Conservation (phyloP, 371 early-diverging fungal species). For the Phascolomyces articulosus region DNA sequence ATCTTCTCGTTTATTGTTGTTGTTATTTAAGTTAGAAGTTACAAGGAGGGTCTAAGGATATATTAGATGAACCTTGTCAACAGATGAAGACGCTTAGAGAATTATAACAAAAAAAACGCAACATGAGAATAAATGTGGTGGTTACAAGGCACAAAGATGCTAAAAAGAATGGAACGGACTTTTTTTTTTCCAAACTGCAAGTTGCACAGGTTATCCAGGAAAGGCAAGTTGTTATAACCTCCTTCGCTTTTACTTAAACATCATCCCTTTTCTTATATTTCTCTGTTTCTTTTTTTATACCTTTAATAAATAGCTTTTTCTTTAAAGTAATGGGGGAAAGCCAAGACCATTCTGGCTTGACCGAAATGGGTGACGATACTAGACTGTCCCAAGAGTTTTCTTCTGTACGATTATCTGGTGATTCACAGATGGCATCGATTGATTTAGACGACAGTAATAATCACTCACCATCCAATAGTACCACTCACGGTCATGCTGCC, state of each 20-base stretch:
- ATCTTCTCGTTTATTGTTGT: no score
- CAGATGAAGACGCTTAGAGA: no score
- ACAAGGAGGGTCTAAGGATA: no score
- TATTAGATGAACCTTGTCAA: no score
- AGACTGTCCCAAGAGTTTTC: conserved; percentile 5
- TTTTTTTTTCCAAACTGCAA: no score
- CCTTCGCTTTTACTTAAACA: not conserved
- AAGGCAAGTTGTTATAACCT: not conserved
- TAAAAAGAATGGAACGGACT: no score
- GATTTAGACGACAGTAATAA: not conserved
- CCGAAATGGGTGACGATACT: conserved; percentile 2
- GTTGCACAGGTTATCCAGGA: no score
- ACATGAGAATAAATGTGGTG: no score
- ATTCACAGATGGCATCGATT: not conserved
- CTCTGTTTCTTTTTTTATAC: not conserved
- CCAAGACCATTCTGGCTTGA: not conserved
- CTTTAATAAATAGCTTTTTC: not conserved
- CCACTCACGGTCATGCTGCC: not conserved
- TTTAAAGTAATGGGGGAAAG: not conserved
- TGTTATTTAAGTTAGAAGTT: no score
- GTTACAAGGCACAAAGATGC: no score
- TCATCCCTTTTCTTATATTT: not conserved
- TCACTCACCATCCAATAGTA: not conserved
- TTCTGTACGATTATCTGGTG: conserved; percentile 5
- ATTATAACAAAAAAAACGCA: no score